Base-by-base conservation (phyloP, 345 rosid species). In the Eutrema yunnanense region DNA sequence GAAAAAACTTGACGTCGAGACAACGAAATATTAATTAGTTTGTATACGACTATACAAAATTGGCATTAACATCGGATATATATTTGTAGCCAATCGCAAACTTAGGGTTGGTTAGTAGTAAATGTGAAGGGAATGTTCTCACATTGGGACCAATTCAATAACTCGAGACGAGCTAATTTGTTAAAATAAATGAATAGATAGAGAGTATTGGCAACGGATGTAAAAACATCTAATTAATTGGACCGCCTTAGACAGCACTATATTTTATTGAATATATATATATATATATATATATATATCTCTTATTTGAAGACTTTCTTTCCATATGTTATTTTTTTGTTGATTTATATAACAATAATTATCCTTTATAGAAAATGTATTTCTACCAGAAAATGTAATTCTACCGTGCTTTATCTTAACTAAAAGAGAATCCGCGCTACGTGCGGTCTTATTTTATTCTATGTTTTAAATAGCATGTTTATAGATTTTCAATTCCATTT, bases 81-180 rank as follows among this genome's bases (percentile, higher is more conserved):
- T 62, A 55, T 44, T 68, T 46, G 50, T 54, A 69, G 74, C 79
- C 79, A 69, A 75, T 69, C 61, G 43, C 58, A 69, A 54, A 62
- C 40, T 46, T 54, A 62, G 70, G 58, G 73, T 69, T 62, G 59
- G 79, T 19, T 62, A 44, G 70, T 54, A 54, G 65, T 75, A 75
- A 75, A 62, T 69, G 65, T 22, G 59, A 75, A 62, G 74, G 74
- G 79, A 75, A 75, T 69, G 65, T 69, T 75, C 70, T 69, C 44
- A 53, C 14, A 62, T 8, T 46, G 79, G 70, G 74, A 62, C 79
- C 79, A 60, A 67, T 42, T 27, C 46, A 66, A 65, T 66, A 30
- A 73, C 72, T 75, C 51, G 29, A 53, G 60, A 51, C n/a, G 57
- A 55, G 2, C 36, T 12, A 30, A 52, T 55, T 32, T 44, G 40